Conservation (phyloP, 2,329 filamentous ascomycete species). For the Pseudogymnoascus sp. region DNA sequence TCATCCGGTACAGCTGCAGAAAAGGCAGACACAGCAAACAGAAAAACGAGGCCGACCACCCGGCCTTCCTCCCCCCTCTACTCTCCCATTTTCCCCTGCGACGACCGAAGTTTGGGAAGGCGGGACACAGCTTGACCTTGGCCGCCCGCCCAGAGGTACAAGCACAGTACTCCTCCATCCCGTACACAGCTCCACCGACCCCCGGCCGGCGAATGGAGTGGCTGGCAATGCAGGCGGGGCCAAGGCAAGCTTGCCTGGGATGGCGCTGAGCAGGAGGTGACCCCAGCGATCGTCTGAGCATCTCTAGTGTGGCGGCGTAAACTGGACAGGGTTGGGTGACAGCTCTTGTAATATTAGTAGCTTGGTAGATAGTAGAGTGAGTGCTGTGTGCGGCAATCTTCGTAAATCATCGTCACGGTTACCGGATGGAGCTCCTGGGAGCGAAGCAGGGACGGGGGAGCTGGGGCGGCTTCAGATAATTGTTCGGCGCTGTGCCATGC, state of each 20-base stretch:
- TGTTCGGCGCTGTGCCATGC: background rate
- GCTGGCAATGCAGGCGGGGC: background rate
- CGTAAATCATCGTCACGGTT: background rate
- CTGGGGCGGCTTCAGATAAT: background rate
- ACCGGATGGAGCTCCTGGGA: background rate
- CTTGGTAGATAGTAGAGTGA: too few species aligned
- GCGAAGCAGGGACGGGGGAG: background rate
- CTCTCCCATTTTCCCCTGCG: background rate
- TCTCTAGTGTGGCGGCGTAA: background rate
- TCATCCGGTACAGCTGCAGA: background rate
- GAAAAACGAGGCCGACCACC: background rate
- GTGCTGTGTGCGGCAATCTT: background rate
- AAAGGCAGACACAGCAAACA: background rate
- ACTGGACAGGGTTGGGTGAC: background rate
- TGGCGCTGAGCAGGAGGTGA: background rate
- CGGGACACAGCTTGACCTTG: background rate
- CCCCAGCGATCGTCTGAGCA: background rate
- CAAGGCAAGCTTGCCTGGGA: background rate
- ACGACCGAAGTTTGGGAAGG: background rate
- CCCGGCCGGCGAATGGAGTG: background rate
- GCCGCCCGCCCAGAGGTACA: background rate
- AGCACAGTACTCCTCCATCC: background rate
- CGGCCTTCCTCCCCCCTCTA: background rate
- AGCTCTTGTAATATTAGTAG: background rate
- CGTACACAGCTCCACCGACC: background rate